Evolutionary conservation across 768 basidiomycete genomes (phyloP).

Genomic region (Mycena pura): DNA sequence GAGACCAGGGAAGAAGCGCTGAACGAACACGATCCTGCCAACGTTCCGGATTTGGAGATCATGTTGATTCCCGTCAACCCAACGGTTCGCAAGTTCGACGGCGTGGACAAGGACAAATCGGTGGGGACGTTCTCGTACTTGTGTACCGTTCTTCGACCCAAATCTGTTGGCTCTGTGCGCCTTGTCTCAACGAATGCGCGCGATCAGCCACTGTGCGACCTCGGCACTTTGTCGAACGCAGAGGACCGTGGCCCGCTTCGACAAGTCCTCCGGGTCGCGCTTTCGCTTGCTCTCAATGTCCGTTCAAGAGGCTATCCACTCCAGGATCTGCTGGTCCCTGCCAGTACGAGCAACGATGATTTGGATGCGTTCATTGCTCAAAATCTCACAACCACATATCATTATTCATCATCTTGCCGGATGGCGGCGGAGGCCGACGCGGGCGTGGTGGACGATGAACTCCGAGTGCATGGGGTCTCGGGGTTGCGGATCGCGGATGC

Average conservation of each 20-base stretch:
- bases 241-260: slow-evolving; percentile 36
- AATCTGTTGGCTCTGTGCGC: slow-evolving; percentile 27
- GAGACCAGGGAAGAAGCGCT: background rate
- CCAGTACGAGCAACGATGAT: background rate
- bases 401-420: background rate
- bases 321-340: background rate
- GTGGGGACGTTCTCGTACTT: background rate
- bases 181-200: slow-evolving; percentile 38
- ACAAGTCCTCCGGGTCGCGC: slow-evolving; percentile 30
- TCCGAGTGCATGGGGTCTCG: background rate
- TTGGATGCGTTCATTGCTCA: background rate
- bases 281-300: slow-evolving; percentile 32
- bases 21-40: background rate
- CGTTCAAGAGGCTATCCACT: slow-evolving; percentile 30
- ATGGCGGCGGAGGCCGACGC: background rate
- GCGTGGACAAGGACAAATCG: background rate
- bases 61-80: background rate
- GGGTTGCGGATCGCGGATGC: background rate
- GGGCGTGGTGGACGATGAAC: background rate
- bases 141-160: slow-evolving; percentile 28
- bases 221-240: slow-evolving; percentile 33
- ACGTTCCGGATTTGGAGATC: slow-evolving; percentile 2
- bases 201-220: slow-evolving; percentile 37
- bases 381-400: background rate
- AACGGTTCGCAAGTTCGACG: background rate